phyloP scores from a whole-genome alignment of 2,329 filamentous ascomycete genomes.

The Xylaria polymorpha region DNA sequence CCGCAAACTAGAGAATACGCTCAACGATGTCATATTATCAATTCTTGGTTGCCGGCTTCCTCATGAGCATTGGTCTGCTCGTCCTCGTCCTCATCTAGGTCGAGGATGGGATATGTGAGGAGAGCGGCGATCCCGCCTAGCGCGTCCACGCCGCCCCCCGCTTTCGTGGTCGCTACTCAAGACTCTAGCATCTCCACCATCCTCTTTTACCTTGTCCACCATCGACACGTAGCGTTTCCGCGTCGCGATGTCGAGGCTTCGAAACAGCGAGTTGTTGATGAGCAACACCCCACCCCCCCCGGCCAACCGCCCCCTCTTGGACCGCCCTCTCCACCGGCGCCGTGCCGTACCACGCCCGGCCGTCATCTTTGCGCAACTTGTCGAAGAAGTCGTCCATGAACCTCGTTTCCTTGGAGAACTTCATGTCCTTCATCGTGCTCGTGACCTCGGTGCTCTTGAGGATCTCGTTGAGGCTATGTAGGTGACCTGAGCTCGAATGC shows the following conservation, averaged over 20 bases:
- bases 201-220: constrained; percentile 87
- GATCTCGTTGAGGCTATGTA: constrained; percentile 89
- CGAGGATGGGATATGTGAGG: constrained; percentile 86
- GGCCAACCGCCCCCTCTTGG: constrained; percentile 86
- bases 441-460: constrained; percentile 83
- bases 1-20: neutral
- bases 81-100: constrained; percentile 74
- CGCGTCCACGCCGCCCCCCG: constrained; percentile 82
- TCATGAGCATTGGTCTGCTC: constrained; percentile 51
- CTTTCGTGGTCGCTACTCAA: constrained; percentile 95
- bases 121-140: constrained; percentile 91
- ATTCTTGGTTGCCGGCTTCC: constrained; percentile 41
- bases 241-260: constrained; percentile 80
- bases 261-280: constrained; percentile 88
- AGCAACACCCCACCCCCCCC: constrained; percentile 84
- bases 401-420: constrained; percentile 84
- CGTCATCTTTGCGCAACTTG: constrained; percentile 83
- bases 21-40: constrained; percentile 45
- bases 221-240: constrained; percentile 84
- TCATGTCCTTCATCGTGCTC: constrained; percentile 83
- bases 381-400: constrained; percentile 87
- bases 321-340: constrained; percentile 85
- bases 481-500: constrained; percentile 85
- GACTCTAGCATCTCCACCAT: constrained; percentile 89
- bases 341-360: constrained; percentile 89